These are phyloP conservation scores for Penicillium soppii DNA, from an alignment of 495 filamentous ascomycete genomes.

Conservation along the genomic window DNA sequence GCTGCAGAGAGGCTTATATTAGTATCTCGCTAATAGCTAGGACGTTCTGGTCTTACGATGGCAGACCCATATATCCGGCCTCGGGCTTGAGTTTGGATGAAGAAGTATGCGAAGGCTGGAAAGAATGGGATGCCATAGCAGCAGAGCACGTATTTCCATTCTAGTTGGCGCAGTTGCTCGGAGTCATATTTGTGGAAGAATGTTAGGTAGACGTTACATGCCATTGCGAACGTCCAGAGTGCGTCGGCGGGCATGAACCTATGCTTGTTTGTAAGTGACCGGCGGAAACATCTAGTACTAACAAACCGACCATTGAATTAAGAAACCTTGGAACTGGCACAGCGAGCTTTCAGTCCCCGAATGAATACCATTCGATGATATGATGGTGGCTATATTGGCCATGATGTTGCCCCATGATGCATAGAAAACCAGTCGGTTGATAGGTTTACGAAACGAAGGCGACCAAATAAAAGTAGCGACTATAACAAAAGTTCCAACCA, in stretches of 20 bases:
- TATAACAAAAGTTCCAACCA: constrained; percentile 72
- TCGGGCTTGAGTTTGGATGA: constrained; percentile 48
- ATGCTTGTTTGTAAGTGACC: constrained; percentile 3
- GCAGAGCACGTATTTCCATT: constrained; percentile 66
- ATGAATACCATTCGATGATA: constrained; percentile 58
- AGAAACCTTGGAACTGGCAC: constrained; percentile 75
- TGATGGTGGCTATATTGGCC: constrained; percentile 76
- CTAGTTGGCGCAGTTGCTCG: constrained; percentile 62
- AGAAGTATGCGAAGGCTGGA: constrained; percentile 66
- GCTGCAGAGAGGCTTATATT: constrained; percentile 20
- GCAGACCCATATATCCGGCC: constrained; percentile 74
- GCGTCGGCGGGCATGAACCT: constrained; percentile 80
- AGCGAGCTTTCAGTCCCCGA: constrained; percentile 46
- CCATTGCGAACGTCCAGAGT: constrained; percentile 81
- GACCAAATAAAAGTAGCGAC: constrained; percentile 64
- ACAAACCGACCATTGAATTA: constrained; percentile 66
- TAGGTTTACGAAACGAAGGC: constrained; percentile 64
- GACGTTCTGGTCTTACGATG: constrained; percentile 38
- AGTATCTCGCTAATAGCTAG: neutral
- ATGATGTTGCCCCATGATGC: constrained; percentile 82
- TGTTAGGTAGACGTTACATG: constrained; percentile 82
- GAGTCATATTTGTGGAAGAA: constrained; percentile 78
- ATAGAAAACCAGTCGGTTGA: constrained; percentile 84
- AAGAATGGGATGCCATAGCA: constrained; percentile 80
- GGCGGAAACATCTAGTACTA: neutral